Conservation (phyloP, 2,329 filamentous ascomycete species). For the Huntiella omanensis region DNA sequence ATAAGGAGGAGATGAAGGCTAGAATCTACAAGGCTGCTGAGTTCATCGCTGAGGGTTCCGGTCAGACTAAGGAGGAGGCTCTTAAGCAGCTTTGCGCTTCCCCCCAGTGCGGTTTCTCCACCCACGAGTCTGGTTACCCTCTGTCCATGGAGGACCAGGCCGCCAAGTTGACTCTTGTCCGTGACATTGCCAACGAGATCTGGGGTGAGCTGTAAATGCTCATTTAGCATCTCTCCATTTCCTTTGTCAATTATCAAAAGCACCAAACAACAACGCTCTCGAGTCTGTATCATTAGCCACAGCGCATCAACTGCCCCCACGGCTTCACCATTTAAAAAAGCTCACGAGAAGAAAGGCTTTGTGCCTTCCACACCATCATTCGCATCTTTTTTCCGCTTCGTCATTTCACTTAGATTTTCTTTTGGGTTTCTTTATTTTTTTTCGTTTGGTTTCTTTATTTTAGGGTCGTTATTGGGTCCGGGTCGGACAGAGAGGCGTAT, state of each 20-base stretch:
- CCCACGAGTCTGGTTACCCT: conserved; percentile 44
- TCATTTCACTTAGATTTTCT: too few relatives aligned
- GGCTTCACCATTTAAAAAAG: too few relatives aligned
- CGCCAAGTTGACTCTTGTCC: conserved; percentile 49
- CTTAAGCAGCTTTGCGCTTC: conserved; percentile 46
- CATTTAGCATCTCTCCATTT: neutral
- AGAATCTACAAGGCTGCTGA: conserved; percentile 39
- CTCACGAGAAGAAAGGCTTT: too few relatives aligned
- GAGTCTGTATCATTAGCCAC: too few relatives aligned
- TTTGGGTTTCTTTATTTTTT: too few relatives aligned
- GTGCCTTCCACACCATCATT: too few relatives aligned
- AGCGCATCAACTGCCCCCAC: too few relatives aligned
- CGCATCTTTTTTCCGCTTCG: too few relatives aligned
- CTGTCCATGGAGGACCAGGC: conserved; percentile 51
- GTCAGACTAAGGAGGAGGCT: conserved; percentile 41
- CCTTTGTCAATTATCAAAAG: neutral
- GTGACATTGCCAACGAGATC: conserved; percentile 44
- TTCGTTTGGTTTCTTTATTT: too few relatives aligned
- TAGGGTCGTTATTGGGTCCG: too few relatives aligned
- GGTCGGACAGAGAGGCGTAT: too few relatives aligned
- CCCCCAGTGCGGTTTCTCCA: conserved; percentile 53
- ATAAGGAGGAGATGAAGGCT: conserved; percentile 33
- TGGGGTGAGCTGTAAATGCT: conserved; percentile 24
- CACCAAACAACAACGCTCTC: too few relatives aligned
- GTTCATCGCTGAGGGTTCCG: conserved; percentile 45